Evolutionary conservation across 306 rosid species (phyloP), one percentile per base, ranked within the genome.

Genomic region (Medicago ruthenica): DNA sequence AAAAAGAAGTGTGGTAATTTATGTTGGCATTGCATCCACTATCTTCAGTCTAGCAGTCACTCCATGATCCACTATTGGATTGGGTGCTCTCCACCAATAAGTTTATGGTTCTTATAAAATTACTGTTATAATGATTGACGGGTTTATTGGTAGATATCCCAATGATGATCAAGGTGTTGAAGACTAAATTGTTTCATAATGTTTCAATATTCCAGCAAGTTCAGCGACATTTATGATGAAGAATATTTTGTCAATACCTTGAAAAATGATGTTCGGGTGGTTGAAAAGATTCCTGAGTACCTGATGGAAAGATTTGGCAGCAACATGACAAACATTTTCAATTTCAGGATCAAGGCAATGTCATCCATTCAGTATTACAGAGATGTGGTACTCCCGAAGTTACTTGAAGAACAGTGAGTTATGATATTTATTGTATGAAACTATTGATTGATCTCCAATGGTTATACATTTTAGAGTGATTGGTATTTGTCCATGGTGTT

Each of bases 301-400:
- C 82, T 95, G 76, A 89, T 95, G 97, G 98, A 95, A 85, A 90
- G 98, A 66, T 95, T 95, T 84, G 98, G 92, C 78, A 86, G 78
- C 93, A 88, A 95, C 83, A 61, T 95, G 92, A 84, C 88, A 78
- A 92, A 95, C 34, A 97, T 95, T 74, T 85, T 85, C 96, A 95
- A 95, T 89, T 95, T 95, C 89, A 92, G 92, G 79, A 88, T 95
- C 79, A 95, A 95, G 84, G 98, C 98, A 58, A 89, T 93, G 93
- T 89, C 98, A 16, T 75, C 98, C 75, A 84, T 95, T 84, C 83
- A 84, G 63, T 92, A 90, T 78, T 95, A 95, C 82, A 81, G 57
- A 82, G 98, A 95, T 58, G 83, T 83, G 15, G 94, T 94, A 60
- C 97, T 92, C 55, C 98, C 98, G 47, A 87, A 85, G 88, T 85